These are phyloP conservation scores for Trametes sp. DNA, from an alignment of 1,284 basidiomycete genomes.

Conservation along the genomic window DNA sequence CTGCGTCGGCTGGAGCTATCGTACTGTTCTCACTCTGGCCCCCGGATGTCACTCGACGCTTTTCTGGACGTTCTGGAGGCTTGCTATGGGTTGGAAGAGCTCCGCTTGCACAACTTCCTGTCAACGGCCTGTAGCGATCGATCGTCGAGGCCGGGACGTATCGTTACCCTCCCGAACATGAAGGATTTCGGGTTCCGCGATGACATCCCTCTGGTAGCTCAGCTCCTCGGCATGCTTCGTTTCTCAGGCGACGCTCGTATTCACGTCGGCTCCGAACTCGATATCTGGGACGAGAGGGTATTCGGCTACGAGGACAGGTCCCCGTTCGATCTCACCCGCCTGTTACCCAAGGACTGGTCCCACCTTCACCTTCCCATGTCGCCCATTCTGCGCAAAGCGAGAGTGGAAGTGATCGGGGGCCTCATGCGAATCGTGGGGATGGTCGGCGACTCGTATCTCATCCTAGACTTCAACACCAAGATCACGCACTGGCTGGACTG, in stretches of 20 bases:
- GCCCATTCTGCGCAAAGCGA: background rate
- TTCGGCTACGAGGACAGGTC: no score
- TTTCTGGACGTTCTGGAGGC: background rate
- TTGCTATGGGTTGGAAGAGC: background rate
- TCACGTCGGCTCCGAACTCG: background rate
- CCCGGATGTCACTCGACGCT: background rate
- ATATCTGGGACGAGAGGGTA: background rate
- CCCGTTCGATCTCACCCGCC: background rate
- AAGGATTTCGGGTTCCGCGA: slow-evolving; percentile 1
- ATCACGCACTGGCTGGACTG: background rate
- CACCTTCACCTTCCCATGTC: background rate
- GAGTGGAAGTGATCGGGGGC: background rate
- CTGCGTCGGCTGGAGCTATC: background rate
- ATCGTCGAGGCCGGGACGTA: background rate
- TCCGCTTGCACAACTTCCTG: slow-evolving; percentile 1
- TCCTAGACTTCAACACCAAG: background rate
- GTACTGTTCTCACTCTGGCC: background rate
- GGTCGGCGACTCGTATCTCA: background rate
- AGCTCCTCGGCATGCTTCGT: background rate
- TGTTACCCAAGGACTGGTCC: background rate
- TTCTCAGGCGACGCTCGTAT: background rate
- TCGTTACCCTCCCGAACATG: background rate
- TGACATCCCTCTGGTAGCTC: background rate
- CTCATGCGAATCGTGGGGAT: background rate
- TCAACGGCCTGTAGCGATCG: background rate